These are phyloP conservation scores for Acacia pycnantha DNA, from an alignment of 331 rosid species.

Conservation along the genomic window DNA sequence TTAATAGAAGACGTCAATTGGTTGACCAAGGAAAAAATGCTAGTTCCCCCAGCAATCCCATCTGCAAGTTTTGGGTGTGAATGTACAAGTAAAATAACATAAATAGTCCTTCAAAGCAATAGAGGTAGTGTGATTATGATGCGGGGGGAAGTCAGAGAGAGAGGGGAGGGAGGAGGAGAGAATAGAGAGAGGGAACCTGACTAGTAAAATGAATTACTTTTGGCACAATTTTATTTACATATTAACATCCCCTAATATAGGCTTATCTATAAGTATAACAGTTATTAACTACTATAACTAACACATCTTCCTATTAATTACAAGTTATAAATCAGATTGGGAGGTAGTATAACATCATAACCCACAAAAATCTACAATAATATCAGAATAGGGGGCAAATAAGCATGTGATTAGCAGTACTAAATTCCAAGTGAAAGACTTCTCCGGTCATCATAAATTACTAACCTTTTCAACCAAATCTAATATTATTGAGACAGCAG, in stretches of 20 bases:
- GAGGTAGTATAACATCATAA: not conserved
- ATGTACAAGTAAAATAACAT: not conserved
- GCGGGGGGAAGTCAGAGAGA: too few relatives aligned
- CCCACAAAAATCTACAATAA: not conserved
- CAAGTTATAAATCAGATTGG: not conserved
- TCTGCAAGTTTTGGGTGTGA: not conserved
- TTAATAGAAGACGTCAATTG: not conserved
- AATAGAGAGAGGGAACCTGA: not conserved
- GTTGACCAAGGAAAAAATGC: not conserved
- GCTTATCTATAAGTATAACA: not conserved
- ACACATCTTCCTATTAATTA: not conserved
- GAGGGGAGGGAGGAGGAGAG: not conserved
- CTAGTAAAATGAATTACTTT: not conserved
- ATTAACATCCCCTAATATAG: not conserved
- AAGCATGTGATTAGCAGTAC: not conserved
- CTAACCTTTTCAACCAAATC: conserved; percentile 76
- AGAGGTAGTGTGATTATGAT: not conserved
- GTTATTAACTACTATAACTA: not conserved
- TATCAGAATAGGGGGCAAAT: not conserved
- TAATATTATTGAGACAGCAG: conserved; percentile 68
- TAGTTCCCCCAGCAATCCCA: not conserved
- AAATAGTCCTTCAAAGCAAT: not conserved
- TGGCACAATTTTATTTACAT: not conserved
- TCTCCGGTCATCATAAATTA: not conserved
- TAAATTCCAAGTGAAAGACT: conserved; percentile 9